phyloP scores from a whole-genome alignment of 495 filamentous ascomycete species.

The Terfezia boudieri region DNA sequence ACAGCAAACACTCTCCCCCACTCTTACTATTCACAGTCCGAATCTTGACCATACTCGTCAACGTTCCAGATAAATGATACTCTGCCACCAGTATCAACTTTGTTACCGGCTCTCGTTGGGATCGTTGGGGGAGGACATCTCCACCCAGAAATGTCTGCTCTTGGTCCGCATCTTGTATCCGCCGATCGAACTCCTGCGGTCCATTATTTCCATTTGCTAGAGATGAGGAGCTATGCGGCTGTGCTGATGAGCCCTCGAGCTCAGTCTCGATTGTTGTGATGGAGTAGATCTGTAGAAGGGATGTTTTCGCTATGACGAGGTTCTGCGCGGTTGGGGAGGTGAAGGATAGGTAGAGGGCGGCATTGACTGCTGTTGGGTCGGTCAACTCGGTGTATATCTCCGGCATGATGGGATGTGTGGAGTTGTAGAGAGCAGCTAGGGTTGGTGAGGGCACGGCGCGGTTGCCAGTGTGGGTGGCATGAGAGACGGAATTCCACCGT shows the following conservation, averaged over 20 bases:
- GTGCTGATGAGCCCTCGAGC: conserved; percentile 21
- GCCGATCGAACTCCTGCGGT: conserved; percentile 21
- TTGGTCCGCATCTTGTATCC: conserved; percentile 35
- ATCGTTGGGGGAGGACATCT: conserved; percentile 29
- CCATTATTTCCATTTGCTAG: conserved; percentile 6
- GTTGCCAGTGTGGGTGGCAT: too few relatives aligned
- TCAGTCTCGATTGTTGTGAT: conserved; percentile 33
- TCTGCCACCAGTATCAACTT: conserved; percentile 77
- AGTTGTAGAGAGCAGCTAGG: too few relatives aligned
- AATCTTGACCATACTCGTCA: conserved; percentile 59
- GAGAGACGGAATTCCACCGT: too few relatives aligned
- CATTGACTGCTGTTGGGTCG: conserved; percentile 77
- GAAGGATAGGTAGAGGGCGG: conserved; percentile 63
- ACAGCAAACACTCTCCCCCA: conserved; percentile 64
- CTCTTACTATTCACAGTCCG: conserved; percentile 45
- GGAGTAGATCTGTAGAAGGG: conserved; percentile 70
- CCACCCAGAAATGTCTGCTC: conserved; percentile 36
- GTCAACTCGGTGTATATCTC: conserved; percentile 65
- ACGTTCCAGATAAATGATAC: conserved; percentile 56
- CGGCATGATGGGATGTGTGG: conserved; percentile 6
- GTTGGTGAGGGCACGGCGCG: too few relatives aligned
- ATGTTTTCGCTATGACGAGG: conserved; percentile 69
- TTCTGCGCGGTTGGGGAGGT: conserved; percentile 52
- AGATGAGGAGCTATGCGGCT: not conserved
- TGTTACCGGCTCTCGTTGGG: conserved; percentile 36